Base-by-base conservation (phyloP, 176 grass and related monocot species). In the Cocos nucifera region DNA sequence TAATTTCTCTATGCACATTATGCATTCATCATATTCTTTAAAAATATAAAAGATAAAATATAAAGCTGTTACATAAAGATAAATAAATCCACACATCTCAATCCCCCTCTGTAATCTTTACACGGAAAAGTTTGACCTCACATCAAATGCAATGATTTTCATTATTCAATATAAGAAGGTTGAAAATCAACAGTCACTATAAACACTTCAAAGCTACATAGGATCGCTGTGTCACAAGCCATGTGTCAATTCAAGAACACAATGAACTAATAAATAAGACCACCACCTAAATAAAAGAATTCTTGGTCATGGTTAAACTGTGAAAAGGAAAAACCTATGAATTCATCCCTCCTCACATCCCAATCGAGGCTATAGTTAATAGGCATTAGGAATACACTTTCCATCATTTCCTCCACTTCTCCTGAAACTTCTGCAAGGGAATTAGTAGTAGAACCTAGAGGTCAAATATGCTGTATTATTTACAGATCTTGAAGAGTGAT, bases 401-500 rank as follows among this genome's bases (percentile, higher is more conserved):
- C 9, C 58, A 69, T 76, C 23, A 74, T 83, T 58, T 69, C 51
- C 6, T 83, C 57, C 58, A 69, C 80, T 69, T 73, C 32, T 61
- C 61, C 20, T 26, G 30, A 60, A 74, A 62, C 16, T 71, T 75
- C 54, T 71, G 53, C 30, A 61, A 12, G 69, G 49, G 65, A 65
- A 75, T 80, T 23, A 27, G 39, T n/a, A 62, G 58, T 19, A 51
- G 64, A 64, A 58, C 58, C 23, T 5, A n/a, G 44, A 48, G 53
- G 64, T 24, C 9, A 69, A 25, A 35, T 65, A 14, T 78, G 59
- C n/a, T 39, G 25, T 61, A 27, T 30, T 61, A 30, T 49, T 26
- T 65, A 53, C 22, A 52, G 29, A 51, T 69, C 53, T 18, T 23
- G 49, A 52, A 61, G 50, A 59, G 58, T 56, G 32, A 56, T 77